Evolutionary conservation across 352 stramenopile species (phyloP), one percentile per base, ranked within the genome.

Genomic region (Blastocystis sp.): DNA sequence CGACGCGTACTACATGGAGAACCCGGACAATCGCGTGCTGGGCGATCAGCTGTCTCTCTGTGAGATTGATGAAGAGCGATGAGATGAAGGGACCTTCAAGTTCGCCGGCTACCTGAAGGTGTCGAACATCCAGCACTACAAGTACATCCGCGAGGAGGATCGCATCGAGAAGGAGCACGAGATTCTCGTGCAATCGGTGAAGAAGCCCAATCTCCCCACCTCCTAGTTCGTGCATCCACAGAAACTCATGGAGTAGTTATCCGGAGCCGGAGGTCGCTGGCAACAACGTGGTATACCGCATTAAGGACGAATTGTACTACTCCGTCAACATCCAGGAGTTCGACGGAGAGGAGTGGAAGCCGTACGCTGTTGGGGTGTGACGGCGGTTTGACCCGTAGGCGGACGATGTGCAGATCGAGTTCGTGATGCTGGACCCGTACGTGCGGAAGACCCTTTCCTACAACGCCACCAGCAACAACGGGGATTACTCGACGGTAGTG

Each of bases 351-450:
- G 79, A 92, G 89, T 96, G 93, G 93, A 79, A 90, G 59, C 92
- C 93, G 2, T 96, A 90, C 65, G 48, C 74, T 19, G 89, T 89
- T 28, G 56, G 89, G 81, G 21, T 88, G 40, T 21, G 3, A 40
- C 28, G 2, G 23, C 28, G 19, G 65, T 69, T 67, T 34, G 64
- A 56, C 56, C 48, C 1, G 88, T 90, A 91, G 80, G 92, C 93
- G 34, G 90, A 93, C 43, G 94, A 96, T 64, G 90, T 96, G 84
- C 94, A 97, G 91, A 90, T 97, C 40, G 94, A 97, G 90, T 97
- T 97, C 77, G 94, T 97, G 61, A 97, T 97, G 94, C 91, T 97
- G 43, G 93, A 97, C 90, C 92, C 94, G 48, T 92, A 97, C 89
- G 92, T 97, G 76, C 91, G 94, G 79, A 96, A 93, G 86, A 96